These are phyloP conservation scores for Zea mays DNA, from an alignment of 176 grass and related monocot genomes.

Conservation along the genomic window Zm-B73-REFERENCE-NAM-5.0 NC_050099.1:244682501-244683000, in stretches of 20 bases:
- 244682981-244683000: conserved; percentile 98
- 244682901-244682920: conserved; percentile 45
- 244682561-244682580: conserved; percentile 29
- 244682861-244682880: background rate
- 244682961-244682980: conserved; percentile 94
- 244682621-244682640: conserved; percentile 92
- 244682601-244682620: conserved; percentile 93
- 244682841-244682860: background rate
- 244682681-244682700: conserved; percentile 6
- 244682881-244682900: conserved; percentile 20
- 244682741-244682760: conserved; percentile 83
- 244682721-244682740: conserved; percentile 66
- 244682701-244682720: conserved; percentile 22
- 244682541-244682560: background rate
- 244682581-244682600: conserved; percentile 68
- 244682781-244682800: conserved; percentile 80
- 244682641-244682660: conserved; percentile 54
- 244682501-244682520: conserved; percentile 11
- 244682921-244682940: conserved; percentile 89
- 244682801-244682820: conserved; percentile 22
- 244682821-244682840: conserved; percentile 19
- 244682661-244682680: background rate
- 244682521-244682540: conserved; percentile 4
- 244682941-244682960: conserved; percentile 90
- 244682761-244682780: conserved; percentile 95